Evolutionary conservation across 495 filamentous ascomycete species (phyloP).

Genomic region (Hyaloscypha bicolor): DNA sequence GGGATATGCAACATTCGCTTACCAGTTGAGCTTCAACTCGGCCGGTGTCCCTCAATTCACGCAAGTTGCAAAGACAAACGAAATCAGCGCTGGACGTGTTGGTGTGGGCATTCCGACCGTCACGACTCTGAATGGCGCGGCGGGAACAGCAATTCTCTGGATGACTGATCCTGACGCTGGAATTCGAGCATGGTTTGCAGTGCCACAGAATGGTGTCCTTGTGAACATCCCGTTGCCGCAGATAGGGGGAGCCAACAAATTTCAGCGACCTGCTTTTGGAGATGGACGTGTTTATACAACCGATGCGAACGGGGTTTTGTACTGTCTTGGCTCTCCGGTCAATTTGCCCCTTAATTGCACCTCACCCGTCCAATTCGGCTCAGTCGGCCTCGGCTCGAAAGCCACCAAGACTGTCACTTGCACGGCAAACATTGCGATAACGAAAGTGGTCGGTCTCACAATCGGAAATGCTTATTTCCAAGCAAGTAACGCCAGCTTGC

Average conservation of each 20-base stretch:
- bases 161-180: conserved; percentile 42
- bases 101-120: conserved; percentile 45
- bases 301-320: conserved; percentile 42
- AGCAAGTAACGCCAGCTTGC: conserved; percentile 38
- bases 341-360: conserved; percentile 44
- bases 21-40: conserved; percentile 39
- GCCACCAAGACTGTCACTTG: conserved; percentile 37
- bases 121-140: conserved; percentile 42
- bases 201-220: conserved; percentile 30
- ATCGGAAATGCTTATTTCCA: conserved; percentile 30
- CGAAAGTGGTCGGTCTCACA: conserved; percentile 32
- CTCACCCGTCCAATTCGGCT: conserved; percentile 46
- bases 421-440: conserved; percentile 38
- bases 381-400: conserved; percentile 36
- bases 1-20: conserved; percentile 36
- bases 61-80: conserved; percentile 38
- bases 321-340: conserved; percentile 45
- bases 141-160: conserved; percentile 42
- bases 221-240: conserved; percentile 31
- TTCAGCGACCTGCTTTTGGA: conserved; percentile 37
- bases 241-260: conserved; percentile 30
- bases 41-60: conserved; percentile 42
- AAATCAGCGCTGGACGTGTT: conserved; percentile 39
- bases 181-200: conserved; percentile 40
- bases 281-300: conserved; percentile 47